Evolutionary conservation across 352 stramenopile species (phyloP).

Genomic region (Aphanomyces cochlioides): DNA sequence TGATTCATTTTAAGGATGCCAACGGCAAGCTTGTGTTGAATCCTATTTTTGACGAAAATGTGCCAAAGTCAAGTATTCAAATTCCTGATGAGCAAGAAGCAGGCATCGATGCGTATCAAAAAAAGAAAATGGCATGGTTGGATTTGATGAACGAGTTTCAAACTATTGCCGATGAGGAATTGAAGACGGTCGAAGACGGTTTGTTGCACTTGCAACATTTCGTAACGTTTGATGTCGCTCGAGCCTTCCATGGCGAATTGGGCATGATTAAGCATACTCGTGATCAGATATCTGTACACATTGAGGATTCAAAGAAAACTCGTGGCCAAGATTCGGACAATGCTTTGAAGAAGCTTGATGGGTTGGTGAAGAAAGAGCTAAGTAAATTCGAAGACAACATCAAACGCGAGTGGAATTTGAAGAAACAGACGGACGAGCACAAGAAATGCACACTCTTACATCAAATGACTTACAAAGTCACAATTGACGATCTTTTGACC

Average conservation of each 20-base stretch:
- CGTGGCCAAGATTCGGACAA: background rate
- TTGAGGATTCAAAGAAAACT: background rate
- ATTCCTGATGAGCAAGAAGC: background rate
- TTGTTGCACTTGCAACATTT: background rate
- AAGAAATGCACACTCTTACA: background rate
- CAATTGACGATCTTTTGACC: background rate
- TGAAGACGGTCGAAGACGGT: background rate
- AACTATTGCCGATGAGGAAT: background rate
- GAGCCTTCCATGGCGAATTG: background rate
- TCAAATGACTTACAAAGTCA: background rate
- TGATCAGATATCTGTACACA: background rate
- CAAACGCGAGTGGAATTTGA: background rate
- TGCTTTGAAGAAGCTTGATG: background rate
- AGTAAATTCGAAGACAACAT: background rate
- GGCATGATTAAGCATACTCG: background rate
- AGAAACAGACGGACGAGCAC: background rate
- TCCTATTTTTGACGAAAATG: constrained; percentile 1
- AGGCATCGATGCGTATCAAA: background rate
- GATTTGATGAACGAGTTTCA: background rate
- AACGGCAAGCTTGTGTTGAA: background rate
- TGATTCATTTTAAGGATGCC: background rate
- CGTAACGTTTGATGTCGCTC: background rate
- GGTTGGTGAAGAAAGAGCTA: background rate
- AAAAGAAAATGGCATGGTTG: background rate
- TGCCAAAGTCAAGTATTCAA: background rate